Conservation (phyloP, 164 flowering plant genomes). For the Brasenia schreberi region DNA sequence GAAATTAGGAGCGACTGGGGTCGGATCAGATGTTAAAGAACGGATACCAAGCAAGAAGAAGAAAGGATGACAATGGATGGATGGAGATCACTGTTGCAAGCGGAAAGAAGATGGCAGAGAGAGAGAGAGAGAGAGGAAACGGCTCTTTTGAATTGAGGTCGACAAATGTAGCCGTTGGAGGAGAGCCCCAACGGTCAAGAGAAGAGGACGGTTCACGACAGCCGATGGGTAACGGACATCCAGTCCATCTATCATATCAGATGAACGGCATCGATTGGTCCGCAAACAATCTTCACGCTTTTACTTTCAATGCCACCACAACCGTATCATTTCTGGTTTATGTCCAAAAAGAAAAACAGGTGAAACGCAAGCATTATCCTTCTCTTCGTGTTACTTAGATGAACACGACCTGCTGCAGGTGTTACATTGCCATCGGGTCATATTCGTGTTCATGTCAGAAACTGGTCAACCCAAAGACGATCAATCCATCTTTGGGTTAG, state of each 20-base stretch:
- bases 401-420: too few relatives aligned
- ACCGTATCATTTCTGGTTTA: too few relatives aligned
- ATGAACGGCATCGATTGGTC: neutral
- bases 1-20: neutral
- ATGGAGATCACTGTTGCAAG: neutral
- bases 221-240: neutral
- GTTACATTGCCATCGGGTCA: too few relatives aligned
- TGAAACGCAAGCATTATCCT: too few relatives aligned
- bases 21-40: neutral
- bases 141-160: neutral
- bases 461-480: too few relatives aligned
- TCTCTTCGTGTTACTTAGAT: too few relatives aligned
- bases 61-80: neutral
- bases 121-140: neutral
- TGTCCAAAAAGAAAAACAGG: too few relatives aligned
- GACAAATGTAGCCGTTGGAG: neutral
- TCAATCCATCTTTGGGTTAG: too few relatives aligned
- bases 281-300: neutral
- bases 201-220: neutral
- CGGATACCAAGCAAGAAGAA: neutral
- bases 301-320: too few relatives aligned
- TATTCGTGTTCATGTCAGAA: too few relatives aligned
- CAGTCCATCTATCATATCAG: neutral
- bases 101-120: neutral
- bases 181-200: neutral